Evolutionary conservation across 2,329 filamentous ascomycete genomes (phyloP), one percentile per base, ranked within the genome.

Genomic region (Leptoxyphium fumago): DNA sequence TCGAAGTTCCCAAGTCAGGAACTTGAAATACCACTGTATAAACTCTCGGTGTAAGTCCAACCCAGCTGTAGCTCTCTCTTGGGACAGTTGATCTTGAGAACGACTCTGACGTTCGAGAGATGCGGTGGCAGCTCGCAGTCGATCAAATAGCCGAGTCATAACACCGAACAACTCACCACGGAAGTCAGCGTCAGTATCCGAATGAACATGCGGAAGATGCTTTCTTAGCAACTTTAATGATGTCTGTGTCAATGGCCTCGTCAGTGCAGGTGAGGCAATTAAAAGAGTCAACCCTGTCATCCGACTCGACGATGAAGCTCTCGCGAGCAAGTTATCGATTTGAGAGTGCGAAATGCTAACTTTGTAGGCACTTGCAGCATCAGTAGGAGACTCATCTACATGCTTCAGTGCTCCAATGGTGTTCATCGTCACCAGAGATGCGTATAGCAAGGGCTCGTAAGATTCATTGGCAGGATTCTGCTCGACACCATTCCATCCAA

Each of bases 151-250:
- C 52, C 80, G 79, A 48, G 84, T 80, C 2, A 82, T 77, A 48
- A 84, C 75, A 18, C 78, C 78, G 21, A 89, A 71, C 1, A 93
- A 71, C 52, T 94, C 85, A 46, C 88, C 82, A 45, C 91, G 78
- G 51, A 88, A 82, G 54, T 89, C 86, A 5, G 89, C 80, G 58
- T 95, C 87, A 0, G 84, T 78, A 49, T 95, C 88, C 2, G 85
- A 77, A 57, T 93, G 82, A 50, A 89, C 77, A 13, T 80, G 74
- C 1, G 75, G 71, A 2, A 96, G 64, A 46, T 84, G 77, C 29
- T 66, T 69, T 43, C 71, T 71, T 2, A 96, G 66, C 10, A 82
- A 70, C 2, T 64, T 60, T 2, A 95, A 68, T 0, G 80, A 73
- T 9, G 67, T 70, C 0, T 64, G 55, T 0, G 80, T 80, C 43